Evolutionary conservation across 345 rosid species (phyloP), one percentile per base, ranked within the genome.

Genomic region (Hirschfeldia incana): DNA sequence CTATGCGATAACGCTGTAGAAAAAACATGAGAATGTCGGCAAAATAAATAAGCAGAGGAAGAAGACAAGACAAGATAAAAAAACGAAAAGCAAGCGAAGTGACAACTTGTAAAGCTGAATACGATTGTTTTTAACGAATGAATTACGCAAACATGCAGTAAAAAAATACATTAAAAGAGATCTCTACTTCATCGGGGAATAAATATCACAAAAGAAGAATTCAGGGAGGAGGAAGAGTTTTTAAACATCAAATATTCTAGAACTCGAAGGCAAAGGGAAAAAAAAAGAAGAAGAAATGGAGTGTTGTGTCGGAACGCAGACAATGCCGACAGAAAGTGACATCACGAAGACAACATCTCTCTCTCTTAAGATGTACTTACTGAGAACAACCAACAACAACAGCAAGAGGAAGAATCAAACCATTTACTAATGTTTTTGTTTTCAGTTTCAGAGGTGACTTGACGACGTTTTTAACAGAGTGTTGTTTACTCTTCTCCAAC

Each of bases 291-390:
- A 46, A 57, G 77, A 78, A 78, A 83, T 85, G 87, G 84, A 87
- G 83, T 57, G 34, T 75, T 59, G 83, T 89, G 89, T 85, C 89
- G 87, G 89, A 79, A 90, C 84, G 86, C 87, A 83, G 89, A 87
- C 92, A 88, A 87, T 89, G 92, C 91, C 89, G 94, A 92, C 94
- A 88, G 92, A 88, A 88, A 93, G 93, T 84, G 92, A 87, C 91
- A 83, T 82, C 58, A 84, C 89, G 84, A 94, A 92, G 93, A 89
- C 92, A 86, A 84, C 88, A 51, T 79, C 60, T 82, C 78, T 76
- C 21, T 21, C 72, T 71, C 79, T 65, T 72, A 67, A 84, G 81
- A 79, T 76, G 53, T 51, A 77, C 60, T 80, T 49, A 69, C 42
- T 61, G 26, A 76, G 74, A 67, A 68, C 29, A 57, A 59, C 61